Conservation (phyloP, 257 asterid species). For the Nyctanthes arbortristis region DNA sequence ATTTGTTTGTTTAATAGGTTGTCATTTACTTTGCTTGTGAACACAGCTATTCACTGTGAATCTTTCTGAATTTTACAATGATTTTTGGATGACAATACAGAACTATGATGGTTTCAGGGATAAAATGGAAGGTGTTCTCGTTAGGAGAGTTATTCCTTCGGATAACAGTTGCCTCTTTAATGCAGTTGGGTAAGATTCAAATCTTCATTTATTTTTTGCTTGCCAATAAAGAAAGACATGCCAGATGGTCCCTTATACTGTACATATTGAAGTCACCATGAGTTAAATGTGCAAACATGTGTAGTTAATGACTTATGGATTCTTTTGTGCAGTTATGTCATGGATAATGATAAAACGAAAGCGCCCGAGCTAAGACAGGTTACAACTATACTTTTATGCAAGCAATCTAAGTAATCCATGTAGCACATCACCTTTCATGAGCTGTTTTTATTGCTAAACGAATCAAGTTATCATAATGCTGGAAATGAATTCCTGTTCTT, state of each 20-base stretch:
- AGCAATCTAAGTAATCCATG: not conserved
- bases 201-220: conserved; percentile 9
- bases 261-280: not conserved
- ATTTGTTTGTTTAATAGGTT: not conserved
- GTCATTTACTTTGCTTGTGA: not conserved
- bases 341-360: conserved; percentile 84
- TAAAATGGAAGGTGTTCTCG: conserved; percentile 73
- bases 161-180: conserved; percentile 96
- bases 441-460: conserved; percentile 1
- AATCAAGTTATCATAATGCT: conserved; percentile 12
- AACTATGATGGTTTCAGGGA: conserved; percentile 36
- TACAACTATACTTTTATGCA: not conserved
- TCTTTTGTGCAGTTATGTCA: conserved; percentile 65
- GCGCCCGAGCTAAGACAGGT: conserved; percentile 95
- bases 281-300: conserved; percentile 8
- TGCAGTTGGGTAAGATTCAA: conserved; percentile 83
- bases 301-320: conserved; percentile 16
- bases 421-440: conserved; percentile 12
- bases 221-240: not conserved
- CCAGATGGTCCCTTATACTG: not conserved
- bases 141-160: conserved; percentile 87
- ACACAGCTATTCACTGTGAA: not conserved
- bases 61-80: not conserved
- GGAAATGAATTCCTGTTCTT: not conserved
- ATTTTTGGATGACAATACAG: conserved; percentile 1